Base-by-base conservation (phyloP, 306 rosid species). In the Cucurbita ficifolia region DNA sequence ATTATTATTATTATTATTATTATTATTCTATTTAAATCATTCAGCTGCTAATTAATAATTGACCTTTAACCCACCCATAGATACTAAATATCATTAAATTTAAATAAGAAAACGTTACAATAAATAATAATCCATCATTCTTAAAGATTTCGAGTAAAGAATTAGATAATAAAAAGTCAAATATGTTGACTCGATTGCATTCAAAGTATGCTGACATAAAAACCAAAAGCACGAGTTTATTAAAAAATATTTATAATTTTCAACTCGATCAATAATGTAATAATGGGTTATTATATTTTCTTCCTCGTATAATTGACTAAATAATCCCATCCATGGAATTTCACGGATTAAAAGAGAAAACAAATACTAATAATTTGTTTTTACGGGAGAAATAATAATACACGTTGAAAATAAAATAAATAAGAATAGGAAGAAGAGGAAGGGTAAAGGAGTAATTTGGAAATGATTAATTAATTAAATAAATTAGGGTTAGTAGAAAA, bases 381-480 rank as follows among this genome's bases (percentile, higher is more conserved):
- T 12, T 10, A 0, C 22, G 24, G 7, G 39, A 22, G 3, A 57
- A 22, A 22, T 8, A 40, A 22, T 8, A 40, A 40, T 40, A 40
- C 8, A 8, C 8, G 43, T 40, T 7, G 8, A 40, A 5, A 40
- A 29, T 29, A 29, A 29, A 29, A 29, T 29, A 29, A 29, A 29
- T 29, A 29, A 29, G 33, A 29, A 29, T 0, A 2, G 33, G 33
- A 29, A 29, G 33, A 29, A 29, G 33, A 1, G n/a, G 8, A 40
- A 8, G 79, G 82, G 22, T 59, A 78, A 58, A 80, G 59, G 45
- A 60, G 79, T 70, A 76, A 73, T 69, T 70, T 17, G 0, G 0
- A 5, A 51, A 0, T 4, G 5, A 24, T 35, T 43, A 17, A 22
- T 18, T 7, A 4, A 7, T 50, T 42, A 5, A 70, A 8, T 29